These are phyloP conservation scores for Puccinia coronata DNA, from an alignment of 1,284 basidiomycete species.

Conservation along the genomic window DNA sequence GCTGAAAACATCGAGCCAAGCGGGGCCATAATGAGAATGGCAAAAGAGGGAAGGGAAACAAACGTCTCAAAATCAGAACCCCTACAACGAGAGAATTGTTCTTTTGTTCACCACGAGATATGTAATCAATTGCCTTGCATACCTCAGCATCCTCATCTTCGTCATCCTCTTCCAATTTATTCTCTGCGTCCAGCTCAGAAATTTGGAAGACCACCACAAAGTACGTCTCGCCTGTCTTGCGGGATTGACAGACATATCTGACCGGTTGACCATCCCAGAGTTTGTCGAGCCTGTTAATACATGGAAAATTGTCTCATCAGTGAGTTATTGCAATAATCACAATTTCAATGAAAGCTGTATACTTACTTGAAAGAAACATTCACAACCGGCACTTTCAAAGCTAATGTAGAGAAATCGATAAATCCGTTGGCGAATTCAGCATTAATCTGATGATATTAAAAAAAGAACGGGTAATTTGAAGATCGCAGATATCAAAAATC, in stretches of 20 bases:
- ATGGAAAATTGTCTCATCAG: neutral
- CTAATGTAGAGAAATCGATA: slow-evolving; percentile 31
- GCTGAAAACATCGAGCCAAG: slow-evolving; percentile 7
- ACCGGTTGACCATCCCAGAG: slow-evolving; percentile 93
- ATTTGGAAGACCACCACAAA: slow-evolving; percentile 43
- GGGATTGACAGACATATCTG: slow-evolving; percentile 67
- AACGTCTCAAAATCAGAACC: too few relatives aligned
- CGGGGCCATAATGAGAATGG: too few relatives aligned
- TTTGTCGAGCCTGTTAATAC: slow-evolving; percentile 71
- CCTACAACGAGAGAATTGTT: too few relatives aligned
- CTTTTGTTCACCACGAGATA: too few relatives aligned
- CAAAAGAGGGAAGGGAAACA: neutral
- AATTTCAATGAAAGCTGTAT: neutral
- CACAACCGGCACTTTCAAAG: slow-evolving; percentile 34
- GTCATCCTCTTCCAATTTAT: slow-evolving; percentile 10
- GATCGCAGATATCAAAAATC: too few relatives aligned
- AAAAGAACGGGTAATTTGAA: too few relatives aligned
- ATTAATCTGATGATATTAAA: slow-evolving; percentile 22
- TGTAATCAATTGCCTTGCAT: neutral
- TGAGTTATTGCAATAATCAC: too few relatives aligned
- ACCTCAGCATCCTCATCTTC: slow-evolving; percentile 41
- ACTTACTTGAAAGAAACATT: slow-evolving; percentile 35
- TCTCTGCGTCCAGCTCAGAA: neutral
- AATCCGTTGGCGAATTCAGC: slow-evolving; percentile 46
- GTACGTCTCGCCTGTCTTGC: slow-evolving; percentile 20